Base-by-base conservation (phyloP, 2,329 filamentous ascomycete genomes). In the Myriosclerotinia duriaeana region DNA sequence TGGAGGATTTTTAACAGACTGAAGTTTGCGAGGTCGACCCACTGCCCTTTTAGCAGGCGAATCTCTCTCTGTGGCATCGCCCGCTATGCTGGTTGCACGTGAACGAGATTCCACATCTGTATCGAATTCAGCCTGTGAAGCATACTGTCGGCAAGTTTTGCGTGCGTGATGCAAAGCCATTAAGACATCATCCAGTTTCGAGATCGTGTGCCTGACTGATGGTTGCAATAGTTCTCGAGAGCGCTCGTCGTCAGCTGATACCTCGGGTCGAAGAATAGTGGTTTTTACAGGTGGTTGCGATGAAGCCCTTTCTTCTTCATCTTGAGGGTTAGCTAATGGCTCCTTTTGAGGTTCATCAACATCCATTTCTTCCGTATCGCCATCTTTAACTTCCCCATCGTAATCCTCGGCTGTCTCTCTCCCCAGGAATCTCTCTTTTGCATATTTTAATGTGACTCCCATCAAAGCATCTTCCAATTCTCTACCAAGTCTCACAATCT, bases 391-490 rank as follows among this genome's bases (percentile, higher is more conserved):
- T 46, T 70, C 70, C 22, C 62, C 64, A n/a, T 64, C 8, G 15
- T 34, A 30, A 34, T 42, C 42, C 15, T 65, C 56, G 5, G 67
- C 58, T 12, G 53, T 55, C 62, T 74, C 76, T 50, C 82, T 77
- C 56, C 74, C 67, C 8, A 74, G 71, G 69, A 91, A 92, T 48
- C 79, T 84, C 70, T 89, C 83, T 74, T 90, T 93, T 0, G 92
- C 90, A 22, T 82, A 78, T 56, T 85, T 85, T 68, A 93, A 74
- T 38, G 92, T 85, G 1, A 83, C 76, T 0, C 90, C 91, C 14
- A 87, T 81, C 3, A 97, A 74, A 59, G 88, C 84, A 59, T 94
- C 91, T 72, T 91, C 87, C 46, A 97, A 74, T 30, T 85, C 83
- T 0, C 81, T 79, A 70, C 89, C 89, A 2, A 87, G 84, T 62